Evolutionary conservation across 2,329 filamentous ascomycete species (phyloP).

Genomic region (Periconia sp.): DNA sequence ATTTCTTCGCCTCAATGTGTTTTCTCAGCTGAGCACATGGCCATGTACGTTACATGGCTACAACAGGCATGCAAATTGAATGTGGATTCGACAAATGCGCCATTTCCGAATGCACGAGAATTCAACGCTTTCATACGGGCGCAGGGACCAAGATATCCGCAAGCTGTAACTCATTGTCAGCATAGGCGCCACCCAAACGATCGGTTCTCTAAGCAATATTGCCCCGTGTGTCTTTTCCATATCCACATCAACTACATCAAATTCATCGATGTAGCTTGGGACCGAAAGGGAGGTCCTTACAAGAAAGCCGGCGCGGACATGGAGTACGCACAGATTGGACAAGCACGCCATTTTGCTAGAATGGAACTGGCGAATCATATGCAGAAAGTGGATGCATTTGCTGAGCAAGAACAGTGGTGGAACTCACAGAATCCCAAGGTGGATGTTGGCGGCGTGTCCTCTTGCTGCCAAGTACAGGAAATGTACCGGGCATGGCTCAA

Average conservation of each 20-base stretch:
- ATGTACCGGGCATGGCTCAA: neutral
- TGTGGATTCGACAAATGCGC: neutral
- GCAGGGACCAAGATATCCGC: neutral
- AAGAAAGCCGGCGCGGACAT: neutral
- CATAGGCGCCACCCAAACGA: slow-evolving; percentile 1
- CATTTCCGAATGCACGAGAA: slow-evolving; percentile 1
- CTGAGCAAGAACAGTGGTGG: neutral
- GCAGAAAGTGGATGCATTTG: neutral
- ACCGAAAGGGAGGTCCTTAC: neutral
- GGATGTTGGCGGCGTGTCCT: neutral
- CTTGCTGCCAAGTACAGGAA: neutral
- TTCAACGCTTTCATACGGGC: slow-evolving; percentile 1
- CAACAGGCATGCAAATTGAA: neutral
- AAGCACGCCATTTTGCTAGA: neutral
- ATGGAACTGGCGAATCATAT: slow-evolving; percentile 1
- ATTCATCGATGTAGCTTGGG: slow-evolving; percentile 1
- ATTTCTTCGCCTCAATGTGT: neutral
- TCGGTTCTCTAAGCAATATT: neutral
- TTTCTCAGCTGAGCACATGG: neutral
- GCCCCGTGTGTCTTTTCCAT: neutral
- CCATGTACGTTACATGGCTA: neutral
- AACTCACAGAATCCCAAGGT: neutral
- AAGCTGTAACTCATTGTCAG: neutral
- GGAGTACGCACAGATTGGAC: neutral
- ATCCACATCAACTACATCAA: slow-evolving; percentile 1